Evolutionary conservation across 305 asterid genomes (phyloP), one percentile per base, ranked within the genome.

Genomic region (Rubia tinctorum): DNA sequence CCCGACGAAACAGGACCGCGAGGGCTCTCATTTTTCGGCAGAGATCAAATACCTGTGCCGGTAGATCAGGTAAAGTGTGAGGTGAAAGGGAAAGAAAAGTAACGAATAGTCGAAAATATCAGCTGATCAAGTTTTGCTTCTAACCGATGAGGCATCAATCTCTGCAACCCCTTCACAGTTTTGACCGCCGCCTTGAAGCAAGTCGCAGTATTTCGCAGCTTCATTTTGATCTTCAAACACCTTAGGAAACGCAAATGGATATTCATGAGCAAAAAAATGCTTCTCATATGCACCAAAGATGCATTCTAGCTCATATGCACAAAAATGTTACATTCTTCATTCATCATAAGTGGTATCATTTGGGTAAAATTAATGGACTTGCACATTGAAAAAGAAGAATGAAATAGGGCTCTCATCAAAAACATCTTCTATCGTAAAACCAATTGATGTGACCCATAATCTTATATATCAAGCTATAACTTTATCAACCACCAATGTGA

Each of bases 171-270:
- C 97, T 87, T 90, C 98, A 43, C 97, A 93, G 12, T 71, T 82
- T 84, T 89, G 96, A 60, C 93, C 98, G 67, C 97, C 97, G 56
- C 98, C 98, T 82, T 93, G 95, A 49, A 93, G 97, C 88, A 89
- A 77, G 77, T 87, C 92, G 22, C 95, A 89, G 61, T 89, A 89
- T 64, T 68, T 84, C 61, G 88, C 96, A 75, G 98, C 97, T 76
- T 93, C 98, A 66, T 84, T 86, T 86, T 88, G 83, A 81, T 93
- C 98, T 76, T 93, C 98, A 80, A 93, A 93, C 71, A 91, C 96
- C 98, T 93, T 70, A 15, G 37, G 13, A 69, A 49, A 49, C 43
- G 49, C 14, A 18, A 58, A n/a, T 58, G 58, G 58, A 15, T 20
- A 8, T 51, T 53, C 22, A 53, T 53, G 23, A 0, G 23, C 8